Evolutionary conservation across 202 grass and related monocot species (phyloP).

Genomic region (Zoysia matrella): DNA sequence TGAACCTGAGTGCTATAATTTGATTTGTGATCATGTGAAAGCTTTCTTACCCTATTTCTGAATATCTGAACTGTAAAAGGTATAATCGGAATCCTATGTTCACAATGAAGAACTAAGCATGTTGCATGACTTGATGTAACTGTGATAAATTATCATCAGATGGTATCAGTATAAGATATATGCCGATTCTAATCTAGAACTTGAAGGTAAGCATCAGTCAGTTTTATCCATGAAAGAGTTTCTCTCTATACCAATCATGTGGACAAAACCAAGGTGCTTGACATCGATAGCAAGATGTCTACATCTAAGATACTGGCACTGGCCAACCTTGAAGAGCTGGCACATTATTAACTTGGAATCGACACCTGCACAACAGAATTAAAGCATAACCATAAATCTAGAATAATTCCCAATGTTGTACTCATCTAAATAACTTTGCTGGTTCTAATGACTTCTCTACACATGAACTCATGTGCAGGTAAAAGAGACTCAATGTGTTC

Average conservation of each 20-base stretch:
- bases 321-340: constrained; percentile 94
- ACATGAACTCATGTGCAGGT: background rate
- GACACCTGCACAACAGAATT: constrained; percentile 68
- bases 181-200: background rate
- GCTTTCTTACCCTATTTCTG: background rate
- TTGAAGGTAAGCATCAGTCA: background rate
- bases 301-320: constrained; percentile 45
- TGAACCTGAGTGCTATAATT: background rate
- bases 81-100: background rate
- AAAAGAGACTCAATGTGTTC: constrained; percentile 8
- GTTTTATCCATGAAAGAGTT: background rate
- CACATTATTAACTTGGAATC: constrained; percentile 97
- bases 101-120: background rate
- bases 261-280: too few species aligned
- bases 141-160: background rate
- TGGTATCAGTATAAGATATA: background rate
- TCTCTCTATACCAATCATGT: background rate
- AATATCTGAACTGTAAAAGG: background rate
- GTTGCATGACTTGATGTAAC: background rate
- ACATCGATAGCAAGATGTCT: too few species aligned
- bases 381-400: constrained; percentile 33
- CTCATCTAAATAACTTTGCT: constrained; percentile 15
- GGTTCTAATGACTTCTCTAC: too few species aligned
- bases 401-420: too few species aligned
- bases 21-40: background rate